Base-by-base conservation (phyloP, 2,329 filamentous ascomycete species). In the Ophiobolus disseminans region DNA sequence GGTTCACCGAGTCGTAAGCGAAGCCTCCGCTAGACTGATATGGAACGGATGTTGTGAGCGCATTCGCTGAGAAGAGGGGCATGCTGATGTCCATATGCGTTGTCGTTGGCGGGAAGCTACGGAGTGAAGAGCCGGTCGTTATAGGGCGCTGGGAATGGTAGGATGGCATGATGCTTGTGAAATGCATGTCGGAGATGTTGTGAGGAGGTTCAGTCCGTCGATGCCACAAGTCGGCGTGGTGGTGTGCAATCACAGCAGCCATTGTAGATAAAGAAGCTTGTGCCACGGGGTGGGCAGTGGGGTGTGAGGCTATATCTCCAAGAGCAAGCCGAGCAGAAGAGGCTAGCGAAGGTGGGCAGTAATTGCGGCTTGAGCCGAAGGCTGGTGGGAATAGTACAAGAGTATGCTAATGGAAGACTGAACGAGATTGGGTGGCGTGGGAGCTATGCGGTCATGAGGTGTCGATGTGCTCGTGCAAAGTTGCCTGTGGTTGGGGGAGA, bases 201-300 rank as follows among this genome's bases (percentile, higher is more conserved):
- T 67, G 55, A 20, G 61, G 26, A 35, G 63, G 58, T 34, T 72
- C 65, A 37, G 57, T 51, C 57, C 66, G 66, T 45, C 63, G 62
- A 55, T 65, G 69, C 71, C 71, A 74, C 40, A 72, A 51, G 37
- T 57, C 62, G 31, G 60, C 50, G 47, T 70, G 70, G 14, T 73
- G 70, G 53, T 66, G 56, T 39, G 68, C 70, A 65, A 74, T 62
- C 50, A 72, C 69, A 41, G 69, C 63, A 37, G 72, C 65, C 70
- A 74, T 74, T 52, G 59, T 57, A 57, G 57, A 61, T 54, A 53
- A 51, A 57, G 42, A 46, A 53, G 58, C 54, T 55, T 22, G 45
- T 51, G 51, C 54, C 58, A 48, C 51, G 40, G 41, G 48, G 52
- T 41, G 57, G 45, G 45, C 49, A 49, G 63, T 59, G 57, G 55